Conservation (phyloP, 257 asterid species). For the Orobanche coerulescens region DNA sequence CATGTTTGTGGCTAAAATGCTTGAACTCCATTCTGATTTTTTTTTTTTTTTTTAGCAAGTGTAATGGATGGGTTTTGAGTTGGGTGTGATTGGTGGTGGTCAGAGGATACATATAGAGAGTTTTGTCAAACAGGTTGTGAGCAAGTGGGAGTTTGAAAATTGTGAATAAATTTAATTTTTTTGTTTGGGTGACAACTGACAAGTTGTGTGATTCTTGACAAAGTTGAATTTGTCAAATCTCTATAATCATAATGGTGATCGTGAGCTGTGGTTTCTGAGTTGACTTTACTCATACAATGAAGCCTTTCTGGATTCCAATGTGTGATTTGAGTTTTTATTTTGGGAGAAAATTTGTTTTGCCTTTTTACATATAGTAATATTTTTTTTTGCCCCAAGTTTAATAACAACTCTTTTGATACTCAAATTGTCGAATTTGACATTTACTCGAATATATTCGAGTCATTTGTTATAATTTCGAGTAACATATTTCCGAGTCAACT, state of each 20-base stretch:
- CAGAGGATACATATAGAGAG: not conserved
- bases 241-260: constrained; percentile 13
- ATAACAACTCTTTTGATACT: too few species aligned
- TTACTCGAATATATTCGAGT: too few species aligned
- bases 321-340: too few species aligned
- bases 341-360: too few species aligned
- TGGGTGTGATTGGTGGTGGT: not conserved
- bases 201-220: constrained; percentile 23
- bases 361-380: too few species aligned
- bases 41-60: not conserved
- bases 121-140: constrained; percentile 9
- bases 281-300: constrained; percentile 19
- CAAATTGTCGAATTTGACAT: too few species aligned
- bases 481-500: too few species aligned
- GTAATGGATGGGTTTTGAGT: not conserved
- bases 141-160: constrained; percentile 26
- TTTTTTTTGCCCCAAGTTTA: too few species aligned
- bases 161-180: not conserved
- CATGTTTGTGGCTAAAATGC: constrained; percentile 65
- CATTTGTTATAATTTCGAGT: too few species aligned
- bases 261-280: constrained; percentile 19
- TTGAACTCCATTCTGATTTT: constrained; percentile 34
- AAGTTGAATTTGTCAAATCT: constrained; percentile 28
- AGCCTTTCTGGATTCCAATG: not conserved
- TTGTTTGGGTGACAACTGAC: constrained; percentile 12